Evolutionary conservation across 2,329 filamentous ascomycete species (phyloP), one percentile per base, ranked within the genome.

Genomic region (Epichloe typhina): DNA sequence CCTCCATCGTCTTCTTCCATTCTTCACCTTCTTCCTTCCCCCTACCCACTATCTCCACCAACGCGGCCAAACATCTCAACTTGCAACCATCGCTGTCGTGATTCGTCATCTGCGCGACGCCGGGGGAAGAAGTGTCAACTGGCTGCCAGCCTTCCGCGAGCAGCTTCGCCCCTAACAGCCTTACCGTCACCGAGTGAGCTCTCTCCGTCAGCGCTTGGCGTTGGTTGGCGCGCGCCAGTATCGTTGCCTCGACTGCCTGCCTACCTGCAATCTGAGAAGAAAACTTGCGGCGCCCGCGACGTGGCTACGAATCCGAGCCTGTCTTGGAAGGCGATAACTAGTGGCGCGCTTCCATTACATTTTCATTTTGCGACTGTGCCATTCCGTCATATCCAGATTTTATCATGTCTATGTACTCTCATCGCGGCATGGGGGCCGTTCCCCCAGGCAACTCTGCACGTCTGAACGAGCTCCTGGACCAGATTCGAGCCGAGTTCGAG

Each of bases 401-500:
- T 55, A 59, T 49, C 47, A 82, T 82, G 79, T 81, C 79, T 51
- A 95, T 96, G 88, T 95, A 95, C 70, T 86, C 86, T 62, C 89
- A 94, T 74, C 88, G 88, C 65, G 85, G 83, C 67, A 85, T 94
- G 78, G 84, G 82, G 57, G 79, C 75, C 57, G 83, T 81, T 58
- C 83, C 86, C 23, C 72, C 70, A 26, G 66, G 65, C 55, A 76
- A 72, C 58, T 68, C 68, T 47, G 77, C 72, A 59, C 88, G 93
- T 59, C 76, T 97, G 61, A 88, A 86, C 59, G 91, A 98, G 75
- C 81, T 97, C 56, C 77, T 98, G 63, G 91, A 97, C 52, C 85
- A 89, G 66, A 81, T 98, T 61, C 83, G 91, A 64, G 78, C 81
- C 62, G 93, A 98, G 69, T 97, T 96, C 60, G 91, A 97, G 58